Evolutionary conservation across 2,329 filamentous ascomycete genomes (phyloP), one percentile per base, ranked within the genome.

Genomic region (Pyrenochaeta sp.): DNA sequence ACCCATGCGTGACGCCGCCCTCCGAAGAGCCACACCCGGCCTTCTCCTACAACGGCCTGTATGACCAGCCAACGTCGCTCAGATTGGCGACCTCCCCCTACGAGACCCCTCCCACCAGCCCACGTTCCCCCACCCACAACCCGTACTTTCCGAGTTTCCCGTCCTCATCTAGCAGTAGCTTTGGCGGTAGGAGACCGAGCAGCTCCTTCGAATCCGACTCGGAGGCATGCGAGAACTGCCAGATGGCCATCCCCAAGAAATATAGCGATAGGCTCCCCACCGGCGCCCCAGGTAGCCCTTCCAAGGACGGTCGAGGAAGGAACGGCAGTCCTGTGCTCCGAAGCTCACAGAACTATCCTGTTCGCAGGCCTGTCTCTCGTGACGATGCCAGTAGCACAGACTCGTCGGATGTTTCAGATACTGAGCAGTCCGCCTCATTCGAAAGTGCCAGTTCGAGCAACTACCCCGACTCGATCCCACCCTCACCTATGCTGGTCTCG

Each of bases 211-310:
- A 72, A 51, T 71, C 72, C 2, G 78, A 81, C 41, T 72, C 74
- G 28, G 79, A 81, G 31, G 77, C 76, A 9, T 84, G 81, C 65
- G 80, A 80, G 40, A 83, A 81, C 63, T 84, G 81, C 64, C 77
- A 74, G 51, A 75, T 83, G 59, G 75, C 77, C 6, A 69, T 83
- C 1, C 81, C 81, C 7, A 77, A 80, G 54, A 74, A 76, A 58
- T 74, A 80, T 55, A 79, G 76, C 67, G 77, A 77, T 53, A 73
- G 77, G 51, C 72, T 83, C 3, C 79, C 81, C 10, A 72, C 72
- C 7, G 79, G 79, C 14, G 77, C 78, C 3, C 78, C 80, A 7
- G 79, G 79, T 3, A 79, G 77, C 37, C 71, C 75, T 11, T 68
- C 65, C 30, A 73, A 75, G 42, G 76, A 80, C 48, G 76, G 76